Evolutionary conservation across 192 early-diverging fungal genomes (phyloP).

Genomic region (Cetraspora pellucida): DNA sequence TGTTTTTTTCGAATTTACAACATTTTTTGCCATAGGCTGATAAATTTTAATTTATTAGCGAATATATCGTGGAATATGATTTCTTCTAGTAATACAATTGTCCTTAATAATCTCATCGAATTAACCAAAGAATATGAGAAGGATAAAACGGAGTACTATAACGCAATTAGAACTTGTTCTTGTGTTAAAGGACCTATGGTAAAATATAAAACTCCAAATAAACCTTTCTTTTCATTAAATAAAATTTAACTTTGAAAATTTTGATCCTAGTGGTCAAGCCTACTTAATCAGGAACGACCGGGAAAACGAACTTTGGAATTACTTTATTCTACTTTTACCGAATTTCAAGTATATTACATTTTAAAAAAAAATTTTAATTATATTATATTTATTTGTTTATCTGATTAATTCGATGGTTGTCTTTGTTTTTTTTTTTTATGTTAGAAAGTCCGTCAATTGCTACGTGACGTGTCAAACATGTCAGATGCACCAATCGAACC

Average conservation of each 20-base stretch:
- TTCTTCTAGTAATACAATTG: constrained; percentile 58
- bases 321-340: not conserved
- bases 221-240: not conserved
- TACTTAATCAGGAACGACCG: no score
- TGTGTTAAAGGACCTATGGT: constrained; percentile 47
- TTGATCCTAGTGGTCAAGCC: no score
- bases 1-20: not conserved
- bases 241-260: no score
- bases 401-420: not conserved
- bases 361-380: not conserved
- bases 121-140: constrained; percentile 37
- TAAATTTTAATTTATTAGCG: constrained; percentile 41
- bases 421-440: constrained; percentile 40
- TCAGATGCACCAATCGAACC: constrained; percentile 92
- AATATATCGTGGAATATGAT: constrained; percentile 63
- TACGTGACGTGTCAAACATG: constrained; percentile 71
- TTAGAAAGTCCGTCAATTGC: constrained; percentile 60
- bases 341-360: constrained; percentile 15
- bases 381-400: not conserved
- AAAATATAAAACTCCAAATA: not conserved
- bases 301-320: no score
- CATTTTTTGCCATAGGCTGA: not conserved
- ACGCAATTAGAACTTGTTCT: constrained; percentile 53
- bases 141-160: constrained; percentile 47
- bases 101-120: constrained; percentile 59